Percentiles rank a stretch among this genome's conserved stretches.
phyloP scores from a whole-genome alignment of 169 alveolate genomes.

The Theileria parva region DNA sequence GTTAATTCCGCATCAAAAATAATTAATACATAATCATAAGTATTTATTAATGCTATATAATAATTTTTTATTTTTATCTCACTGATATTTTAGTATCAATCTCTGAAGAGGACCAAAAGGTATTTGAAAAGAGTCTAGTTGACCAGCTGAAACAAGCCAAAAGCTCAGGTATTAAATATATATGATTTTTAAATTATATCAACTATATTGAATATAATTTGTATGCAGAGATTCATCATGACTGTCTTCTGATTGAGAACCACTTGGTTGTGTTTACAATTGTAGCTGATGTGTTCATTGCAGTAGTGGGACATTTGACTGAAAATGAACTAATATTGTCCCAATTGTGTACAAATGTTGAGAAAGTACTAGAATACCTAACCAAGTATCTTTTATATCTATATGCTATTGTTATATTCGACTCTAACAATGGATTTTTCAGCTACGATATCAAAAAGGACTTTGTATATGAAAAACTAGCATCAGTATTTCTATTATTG shows the following conservation, averaged over 20 bases:
- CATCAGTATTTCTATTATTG: slow-evolving; percentile 68
- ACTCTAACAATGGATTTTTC: neutral
- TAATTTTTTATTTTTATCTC: neutral
- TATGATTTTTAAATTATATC: neutral
- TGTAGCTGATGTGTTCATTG: slow-evolving; percentile 44
- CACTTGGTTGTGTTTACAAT: slow-evolving; percentile 39
- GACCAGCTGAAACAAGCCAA: slow-evolving; percentile 36
- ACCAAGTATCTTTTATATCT: slow-evolving; percentile 36
- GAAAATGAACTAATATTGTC: slow-evolving; percentile 70
- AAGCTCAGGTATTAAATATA: slow-evolving; percentile 26
- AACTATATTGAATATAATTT: slow-evolving; percentile 17
- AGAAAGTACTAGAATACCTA: slow-evolving; percentile 49
- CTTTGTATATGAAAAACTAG: slow-evolving; percentile 63
- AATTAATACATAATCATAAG: neutral
- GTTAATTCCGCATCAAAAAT: neutral
- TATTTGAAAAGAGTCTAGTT: slow-evolving; percentile 7
- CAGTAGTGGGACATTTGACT: slow-evolving; percentile 66
- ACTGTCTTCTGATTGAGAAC: slow-evolving; percentile 54
- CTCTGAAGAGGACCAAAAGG: slow-evolving; percentile 24
- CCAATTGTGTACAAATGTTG: slow-evolving; percentile 66
- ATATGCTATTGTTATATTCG: neutral
- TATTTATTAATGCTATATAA: too few species aligned
- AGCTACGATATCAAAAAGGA: slow-evolving; percentile 67
- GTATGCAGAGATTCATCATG: slow-evolving; percentile 42
- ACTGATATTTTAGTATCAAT: slow-evolving; percentile 18